Base-by-base conservation (phyloP, 768 basidiomycete genomes). In the Agrocybe pediades region DNA sequence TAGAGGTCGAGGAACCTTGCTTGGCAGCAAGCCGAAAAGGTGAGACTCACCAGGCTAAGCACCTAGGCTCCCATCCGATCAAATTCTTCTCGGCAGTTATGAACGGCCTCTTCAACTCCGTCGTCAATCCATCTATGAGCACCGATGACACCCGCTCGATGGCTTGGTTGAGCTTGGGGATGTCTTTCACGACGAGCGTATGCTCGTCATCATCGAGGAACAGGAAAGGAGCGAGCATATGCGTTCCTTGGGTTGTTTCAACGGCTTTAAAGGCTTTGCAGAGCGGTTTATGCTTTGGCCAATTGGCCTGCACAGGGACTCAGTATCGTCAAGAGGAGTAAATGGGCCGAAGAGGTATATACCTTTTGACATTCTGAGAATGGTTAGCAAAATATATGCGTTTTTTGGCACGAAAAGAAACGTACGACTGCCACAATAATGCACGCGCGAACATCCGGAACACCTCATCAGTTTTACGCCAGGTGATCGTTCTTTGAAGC, bases 321-420 rank as follows among this genome's bases (percentile, higher is more conserved):
- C 20, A 21, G 6, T 15, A 51, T 19, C 3, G 27, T 27, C 43
- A 26, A 16, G 5, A 17, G 27, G 19, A 27, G 17, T 53, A 48
- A 47, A n/a, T 30, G 29, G 7, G 21, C 33, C 48, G 13, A 15
- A 2, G 13, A n/a, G 16, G 17, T 19, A 41, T 54, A 20, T 19
- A 69, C 70, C 56, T 70, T 68, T 61, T 71, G 70, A 46, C 70
- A 71, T 6, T 43, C 71, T 73, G 39, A 26, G 30, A n/a, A 24
- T 25, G 9, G 24, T 26, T 21, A 3, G 53, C 13, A 21, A 15
- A n/a, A 27, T 8, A 17, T 8, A 41, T 16, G 26, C 1, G 24
- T 19, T 11, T 48, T 21, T 20, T 40, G 8, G 13, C n/a, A 1
- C 33, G 40, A 13, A 17, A 27, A 48, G 9, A 20, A 24, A 33